Evolutionary conservation across 805 yeast genomes (phyloP).

Genomic region (Nakazawaea siamensis): DNA sequence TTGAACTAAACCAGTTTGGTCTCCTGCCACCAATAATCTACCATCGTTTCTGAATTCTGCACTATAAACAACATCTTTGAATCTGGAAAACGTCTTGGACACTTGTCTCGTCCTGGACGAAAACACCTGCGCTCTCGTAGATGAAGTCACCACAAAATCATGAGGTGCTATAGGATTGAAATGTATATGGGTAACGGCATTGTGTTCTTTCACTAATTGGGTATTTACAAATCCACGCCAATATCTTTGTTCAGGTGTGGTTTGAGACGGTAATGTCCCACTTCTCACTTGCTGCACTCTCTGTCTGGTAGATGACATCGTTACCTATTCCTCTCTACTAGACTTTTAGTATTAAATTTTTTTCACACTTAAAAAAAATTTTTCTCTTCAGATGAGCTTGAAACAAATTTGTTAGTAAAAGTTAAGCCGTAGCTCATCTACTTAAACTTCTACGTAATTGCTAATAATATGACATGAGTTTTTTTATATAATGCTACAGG

Average conservation of each 20-base stretch:
- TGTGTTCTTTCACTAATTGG: constrained; percentile 87
- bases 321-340: background rate
- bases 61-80: constrained; percentile 85
- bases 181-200: constrained; percentile 79
- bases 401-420: background rate
- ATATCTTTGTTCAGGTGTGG: constrained; percentile 88
- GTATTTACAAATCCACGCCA: constrained; percentile 86
- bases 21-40: constrained; percentile 85
- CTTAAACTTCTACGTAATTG: too few relatives aligned
- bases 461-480: too few relatives aligned
- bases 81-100: constrained; percentile 73
- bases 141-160: constrained; percentile 89
- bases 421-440: too few relatives aligned
- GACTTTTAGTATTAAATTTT: background rate
- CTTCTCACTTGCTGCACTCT: constrained; percentile 58
- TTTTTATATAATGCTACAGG: too few relatives aligned
- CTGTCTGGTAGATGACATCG: constrained; percentile 71
- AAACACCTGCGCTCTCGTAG: constrained; percentile 86
- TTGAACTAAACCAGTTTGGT: constrained; percentile 89
- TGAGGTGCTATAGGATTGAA: constrained; percentile 83
- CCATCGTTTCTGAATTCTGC: constrained; percentile 94
- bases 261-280: constrained; percentile 73
- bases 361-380: background rate
- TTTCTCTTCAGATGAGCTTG: background rate
- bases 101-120: constrained; percentile 94